Evolutionary conservation across 163 green algal species (phyloP).

Genomic region (Chloromonas sp.): DNA sequence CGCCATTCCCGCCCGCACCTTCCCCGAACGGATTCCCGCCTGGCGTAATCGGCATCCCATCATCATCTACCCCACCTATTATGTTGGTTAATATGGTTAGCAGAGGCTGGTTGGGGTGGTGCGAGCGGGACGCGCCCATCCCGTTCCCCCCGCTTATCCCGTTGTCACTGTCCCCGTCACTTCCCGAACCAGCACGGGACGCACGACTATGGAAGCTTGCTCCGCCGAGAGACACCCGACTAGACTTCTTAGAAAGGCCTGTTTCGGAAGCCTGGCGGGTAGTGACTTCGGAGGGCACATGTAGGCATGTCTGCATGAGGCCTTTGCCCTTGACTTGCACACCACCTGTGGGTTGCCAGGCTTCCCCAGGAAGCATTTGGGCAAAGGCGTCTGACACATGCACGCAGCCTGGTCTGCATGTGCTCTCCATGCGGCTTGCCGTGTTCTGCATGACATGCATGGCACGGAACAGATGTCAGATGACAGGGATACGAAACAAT

Average conservation of each 20-base stretch:
- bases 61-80: background rate
- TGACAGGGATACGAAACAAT: too few relatives aligned
- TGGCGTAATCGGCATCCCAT: background rate
- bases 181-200: too few relatives aligned
- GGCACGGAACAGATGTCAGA: too few relatives aligned
- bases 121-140: too few relatives aligned
- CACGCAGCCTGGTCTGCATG: slow-evolving; percentile 32
- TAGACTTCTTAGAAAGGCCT: too few relatives aligned
- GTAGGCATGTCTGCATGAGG: slow-evolving; percentile 38
- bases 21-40: too few relatives aligned
- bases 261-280: too few relatives aligned
- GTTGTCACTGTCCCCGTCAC: too few relatives aligned
- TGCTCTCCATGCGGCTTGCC: slow-evolving; percentile 36
- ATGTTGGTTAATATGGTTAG: slow-evolving; percentile 14
- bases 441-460: slow-evolving; percentile 21
- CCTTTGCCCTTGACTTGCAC: slow-evolving; percentile 42
- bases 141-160: too few relatives aligned
- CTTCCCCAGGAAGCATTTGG: slow-evolving; percentile 27
- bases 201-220: too few relatives aligned
- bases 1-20: too few relatives aligned
- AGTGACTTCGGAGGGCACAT: slow-evolving; percentile 6
- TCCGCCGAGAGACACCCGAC: too few relatives aligned
- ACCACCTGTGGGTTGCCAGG: slow-evolving; percentile 34
- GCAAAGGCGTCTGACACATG: slow-evolving; percentile 41
- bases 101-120: background rate